These are phyloP conservation scores for Boletus rubropictus DNA, from an alignment of 768 basidiomycete genomes.

Conservation along the genomic window DNA sequence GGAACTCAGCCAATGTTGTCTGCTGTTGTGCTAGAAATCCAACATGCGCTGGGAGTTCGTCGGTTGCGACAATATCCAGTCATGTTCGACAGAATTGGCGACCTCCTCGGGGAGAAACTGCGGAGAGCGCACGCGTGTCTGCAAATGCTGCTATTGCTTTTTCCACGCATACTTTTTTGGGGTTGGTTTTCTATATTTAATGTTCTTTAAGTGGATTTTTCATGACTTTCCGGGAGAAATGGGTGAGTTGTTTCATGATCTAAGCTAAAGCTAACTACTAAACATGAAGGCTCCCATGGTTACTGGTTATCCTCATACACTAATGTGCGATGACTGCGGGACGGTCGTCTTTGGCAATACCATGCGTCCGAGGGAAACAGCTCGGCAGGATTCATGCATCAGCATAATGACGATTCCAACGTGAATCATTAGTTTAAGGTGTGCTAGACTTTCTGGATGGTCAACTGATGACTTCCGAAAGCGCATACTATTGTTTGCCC, in stretches of 20 bases:
- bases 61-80: not conserved
- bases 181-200: not conserved
- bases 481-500: not conserved
- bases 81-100: not conserved
- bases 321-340: not conserved
- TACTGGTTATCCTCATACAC: not conserved
- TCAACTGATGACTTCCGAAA: not conserved
- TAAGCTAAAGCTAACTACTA: not conserved
- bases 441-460: not conserved
- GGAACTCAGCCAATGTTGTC: no score
- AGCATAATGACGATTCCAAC: no score
- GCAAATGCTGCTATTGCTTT: not conserved
- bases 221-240: not conserved
- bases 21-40: no score
- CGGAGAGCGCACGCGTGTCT: not conserved
- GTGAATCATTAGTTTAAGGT: not conserved
- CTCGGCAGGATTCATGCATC: no score
- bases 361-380: no score
- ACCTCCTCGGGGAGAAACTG: slow-evolving; percentile 4
- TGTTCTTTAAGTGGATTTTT: not conserved
- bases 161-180: not conserved
- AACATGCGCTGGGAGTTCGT: no score
- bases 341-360: not conserved
- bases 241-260: not conserved
- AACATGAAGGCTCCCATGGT: not conserved